Evolutionary conservation across 2,329 filamentous ascomycete genomes (phyloP).

Genomic region (Iodosphaeria phyllophila): DNA sequence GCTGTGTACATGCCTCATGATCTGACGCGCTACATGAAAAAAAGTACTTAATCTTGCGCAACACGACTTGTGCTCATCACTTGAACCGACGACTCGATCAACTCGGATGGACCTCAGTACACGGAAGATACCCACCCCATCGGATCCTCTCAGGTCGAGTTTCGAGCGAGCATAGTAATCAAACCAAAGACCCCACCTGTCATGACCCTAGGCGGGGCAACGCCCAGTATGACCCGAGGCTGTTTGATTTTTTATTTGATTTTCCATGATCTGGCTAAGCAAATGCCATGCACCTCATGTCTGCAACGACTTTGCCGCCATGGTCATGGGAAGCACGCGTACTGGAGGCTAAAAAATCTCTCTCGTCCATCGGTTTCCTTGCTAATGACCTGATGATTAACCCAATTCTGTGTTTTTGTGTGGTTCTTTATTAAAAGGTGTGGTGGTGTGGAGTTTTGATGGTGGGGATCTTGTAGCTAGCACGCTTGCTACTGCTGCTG

Average conservation of each 20-base stretch:
- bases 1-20: conserved; percentile 17
- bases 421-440: too few species aligned
- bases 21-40: conserved; percentile 14
- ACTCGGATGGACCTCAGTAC: too few species aligned
- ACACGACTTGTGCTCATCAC: conserved; percentile 5
- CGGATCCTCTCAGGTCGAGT: neutral
- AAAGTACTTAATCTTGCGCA: conserved; percentile 11
- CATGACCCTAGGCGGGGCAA: conserved; percentile 15
- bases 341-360: too few species aligned
- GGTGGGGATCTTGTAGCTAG: too few species aligned
- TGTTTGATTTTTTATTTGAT: conserved; percentile 11
- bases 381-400: conserved; percentile 17
- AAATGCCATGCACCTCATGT: conserved; percentile 4
- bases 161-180: conserved; percentile 8
- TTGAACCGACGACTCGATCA: neutral
- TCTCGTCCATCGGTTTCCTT: conserved; percentile 13
- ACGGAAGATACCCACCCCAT: neutral
- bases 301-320: conserved; percentile 3
- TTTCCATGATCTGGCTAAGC: conserved; percentile 6
- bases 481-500: too few species aligned
- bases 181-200: conserved; percentile 12
- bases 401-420: too few species aligned
- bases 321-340: conserved; percentile 8
- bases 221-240: conserved; percentile 15
- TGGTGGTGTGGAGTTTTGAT: too few species aligned